Evolutionary conservation across 2,329 filamentous ascomycete species (phyloP), one percentile per base, ranked within the genome.

Genomic region (Cryphonectria radicalis): DNA sequence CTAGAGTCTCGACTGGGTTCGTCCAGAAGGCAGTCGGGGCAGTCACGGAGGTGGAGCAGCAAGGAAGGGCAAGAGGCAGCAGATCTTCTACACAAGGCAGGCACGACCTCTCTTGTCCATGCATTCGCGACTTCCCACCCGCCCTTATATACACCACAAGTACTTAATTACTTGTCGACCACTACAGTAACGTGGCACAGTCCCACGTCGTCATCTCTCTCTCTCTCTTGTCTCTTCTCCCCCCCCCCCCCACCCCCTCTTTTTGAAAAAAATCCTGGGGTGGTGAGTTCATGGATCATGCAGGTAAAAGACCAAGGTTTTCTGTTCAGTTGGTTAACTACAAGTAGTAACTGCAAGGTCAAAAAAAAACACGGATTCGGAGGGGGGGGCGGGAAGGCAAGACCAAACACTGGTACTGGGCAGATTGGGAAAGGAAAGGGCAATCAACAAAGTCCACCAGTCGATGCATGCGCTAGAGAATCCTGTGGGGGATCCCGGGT

Each of bases 301-400:
- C 46, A 50, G 17, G 46, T n/a, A 50, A 50, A 50, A n/a, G 3
- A n/a, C 19, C 17, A 10, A n/a, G 46, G 46, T 50, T 11, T 11
- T 11, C 46, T 11, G 7, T n/a, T 3, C 3, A 17, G 13, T 17
- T 13, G 42, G 42, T 40, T 40, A 40, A 40, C 37, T 40, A 3
- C n/a, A 50, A 50, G 67, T 68, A 67, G 17, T 40, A 40, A 40
- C 37, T 11, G 37, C 37, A 40, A 13, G 37, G 11, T 10, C 1
- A 13, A 40, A 40, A 11, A 13, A 10, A 37, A n/a, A n/a, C n/a
- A n/a, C 60, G 50, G 70, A 65, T 55, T 68, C 66, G 60, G 67
- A 55, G 42, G 43, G 25, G 8, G 10, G 43, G 1, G 10, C 57
- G 25, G 68, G 68, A 70, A 62, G 65, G 43, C 40, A 66, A 37